Percentiles rank a stretch among this genome's conserved stretches.
These are phyloP conservation scores for Wickerhamomyces sydowiorum DNA, from an alignment of 805 yeast species.

Conservation along the genomic window DNA sequence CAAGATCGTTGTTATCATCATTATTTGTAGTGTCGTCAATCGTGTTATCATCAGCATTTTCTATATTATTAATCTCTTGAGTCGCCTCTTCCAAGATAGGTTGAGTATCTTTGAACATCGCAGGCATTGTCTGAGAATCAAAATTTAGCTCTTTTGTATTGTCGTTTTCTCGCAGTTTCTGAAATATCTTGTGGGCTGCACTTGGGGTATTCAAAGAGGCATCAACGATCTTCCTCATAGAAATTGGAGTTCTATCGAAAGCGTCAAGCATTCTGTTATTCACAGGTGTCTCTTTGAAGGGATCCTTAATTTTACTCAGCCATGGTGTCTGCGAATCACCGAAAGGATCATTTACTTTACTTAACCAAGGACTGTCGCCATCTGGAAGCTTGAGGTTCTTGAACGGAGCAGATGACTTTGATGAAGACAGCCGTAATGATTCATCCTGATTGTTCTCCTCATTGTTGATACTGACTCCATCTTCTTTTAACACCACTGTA, in stretches of 20 bases:
- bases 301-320: slow-evolving; percentile 28
- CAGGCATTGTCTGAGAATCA: slow-evolving; percentile 16
- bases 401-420: slow-evolving; percentile 15
- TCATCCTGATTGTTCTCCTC: background rate
- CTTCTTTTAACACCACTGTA: slow-evolving; percentile 2
- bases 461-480: background rate
- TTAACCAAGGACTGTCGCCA: slow-evolving; percentile 14
- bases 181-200: slow-evolving; percentile 14
- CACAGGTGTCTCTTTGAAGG: slow-evolving; percentile 28
- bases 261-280: slow-evolving; percentile 5
- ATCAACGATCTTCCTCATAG: background rate
- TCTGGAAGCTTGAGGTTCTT: slow-evolving; percentile 7
- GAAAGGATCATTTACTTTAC: slow-evolving; percentile 28
- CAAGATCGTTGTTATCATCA: background rate
- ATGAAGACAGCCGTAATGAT: background rate
- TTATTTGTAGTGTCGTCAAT: background rate
- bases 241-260: slow-evolving; percentile 14
- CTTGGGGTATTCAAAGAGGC: slow-evolving; percentile 2
- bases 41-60: background rate
- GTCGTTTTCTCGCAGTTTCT: slow-evolving; percentile 16
- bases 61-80: background rate
- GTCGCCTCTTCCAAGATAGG: slow-evolving; percentile 6
- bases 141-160: slow-evolving; percentile 14
- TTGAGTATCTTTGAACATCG: background rate
- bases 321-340: slow-evolving; percentile 17